Evolutionary conservation across 148 eudicot species (phyloP).

Genomic region (Vaccinium macrocarpon): DNA sequence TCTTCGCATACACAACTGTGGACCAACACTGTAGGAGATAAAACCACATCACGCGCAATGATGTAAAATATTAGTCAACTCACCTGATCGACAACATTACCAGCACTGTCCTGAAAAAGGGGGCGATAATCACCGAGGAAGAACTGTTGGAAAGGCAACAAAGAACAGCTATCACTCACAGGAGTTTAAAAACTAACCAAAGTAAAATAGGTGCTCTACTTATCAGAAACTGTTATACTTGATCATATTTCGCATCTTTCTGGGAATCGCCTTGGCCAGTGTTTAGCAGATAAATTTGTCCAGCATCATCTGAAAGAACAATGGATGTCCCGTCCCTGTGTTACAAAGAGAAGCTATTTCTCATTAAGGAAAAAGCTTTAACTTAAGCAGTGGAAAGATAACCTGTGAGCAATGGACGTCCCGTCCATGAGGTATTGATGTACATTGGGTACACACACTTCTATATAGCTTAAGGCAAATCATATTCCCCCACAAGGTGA

Average conservation of each 20-base stretch:
- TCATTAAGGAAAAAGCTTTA: neutral
- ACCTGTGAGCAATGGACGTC: neutral
- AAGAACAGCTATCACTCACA: slow-evolving; percentile 25
- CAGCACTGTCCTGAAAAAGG: slow-evolving; percentile 65
- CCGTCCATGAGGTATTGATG: neutral
- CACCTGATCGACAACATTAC: slow-evolving; percentile 92
- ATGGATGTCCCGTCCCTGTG: slow-evolving; percentile 94
- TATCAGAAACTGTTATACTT: slow-evolving; percentile 38
- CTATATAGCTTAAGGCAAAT: neutral
- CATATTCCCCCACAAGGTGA: neutral
- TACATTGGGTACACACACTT: neutral
- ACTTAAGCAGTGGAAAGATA: neutral
- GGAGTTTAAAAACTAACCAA: neutral
- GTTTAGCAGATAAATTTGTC: slow-evolving; percentile 82
- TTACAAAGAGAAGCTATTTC: slow-evolving; percentile 24
- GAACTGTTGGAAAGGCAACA: slow-evolving; percentile 50
- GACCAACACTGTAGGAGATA: neutral
- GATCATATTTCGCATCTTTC: slow-evolving; percentile 93
- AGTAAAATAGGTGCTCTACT: slow-evolving; percentile 3
- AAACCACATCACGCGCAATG: neutral
- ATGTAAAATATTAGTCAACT: slow-evolving; percentile 7
- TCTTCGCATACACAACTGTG: neutral
- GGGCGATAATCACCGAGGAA: slow-evolving; percentile 98
- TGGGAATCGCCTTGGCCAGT: slow-evolving; percentile 98
- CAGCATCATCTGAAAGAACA: slow-evolving; percentile 95